These are phyloP conservation scores for Salix exigua DNA, from an alignment of 345 rosid species.

Conservation along the genomic window DNA sequence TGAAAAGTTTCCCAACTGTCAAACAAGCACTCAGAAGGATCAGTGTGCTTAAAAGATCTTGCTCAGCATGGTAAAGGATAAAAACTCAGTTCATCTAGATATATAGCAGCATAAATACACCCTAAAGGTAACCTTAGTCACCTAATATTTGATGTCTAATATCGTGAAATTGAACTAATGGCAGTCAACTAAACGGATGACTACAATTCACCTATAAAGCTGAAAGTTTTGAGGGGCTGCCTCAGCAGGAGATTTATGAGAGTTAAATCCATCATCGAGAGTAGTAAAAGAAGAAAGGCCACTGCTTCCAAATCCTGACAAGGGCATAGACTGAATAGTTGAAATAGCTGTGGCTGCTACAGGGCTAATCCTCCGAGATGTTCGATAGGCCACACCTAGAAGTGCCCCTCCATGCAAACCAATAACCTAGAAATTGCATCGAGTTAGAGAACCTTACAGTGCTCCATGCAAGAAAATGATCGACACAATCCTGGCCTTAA, in stretches of 20 bases:
- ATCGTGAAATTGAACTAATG: neutral
- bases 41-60: slow-evolving; percentile 2
- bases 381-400: slow-evolving; percentile 91
- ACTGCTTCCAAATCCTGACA: slow-evolving; percentile 91
- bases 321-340: slow-evolving; percentile 92
- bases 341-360: slow-evolving; percentile 90
- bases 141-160: neutral
- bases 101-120: too few species aligned
- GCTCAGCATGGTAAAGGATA: too few species aligned
- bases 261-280: slow-evolving; percentile 71
- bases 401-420: slow-evolving; percentile 98
- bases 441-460: slow-evolving; percentile 10
- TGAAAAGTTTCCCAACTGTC: slow-evolving; percentile 97
- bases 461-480: neutral
- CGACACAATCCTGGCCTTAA: neutral
- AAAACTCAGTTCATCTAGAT: too few species aligned
- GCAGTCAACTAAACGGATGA: neutral
- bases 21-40: slow-evolving; percentile 14
- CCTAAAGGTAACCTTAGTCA: too few species aligned
- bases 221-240: slow-evolving; percentile 86
- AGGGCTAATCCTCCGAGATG: slow-evolving; percentile 85
- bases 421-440: slow-evolving; percentile 51
- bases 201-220: slow-evolving; percentile 68
- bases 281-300: slow-evolving; percentile 70
- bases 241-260: slow-evolving; percentile 67